Base-by-base conservation (phyloP, 805 yeast species). In the Ogataea nitratoaversa region DNA sequence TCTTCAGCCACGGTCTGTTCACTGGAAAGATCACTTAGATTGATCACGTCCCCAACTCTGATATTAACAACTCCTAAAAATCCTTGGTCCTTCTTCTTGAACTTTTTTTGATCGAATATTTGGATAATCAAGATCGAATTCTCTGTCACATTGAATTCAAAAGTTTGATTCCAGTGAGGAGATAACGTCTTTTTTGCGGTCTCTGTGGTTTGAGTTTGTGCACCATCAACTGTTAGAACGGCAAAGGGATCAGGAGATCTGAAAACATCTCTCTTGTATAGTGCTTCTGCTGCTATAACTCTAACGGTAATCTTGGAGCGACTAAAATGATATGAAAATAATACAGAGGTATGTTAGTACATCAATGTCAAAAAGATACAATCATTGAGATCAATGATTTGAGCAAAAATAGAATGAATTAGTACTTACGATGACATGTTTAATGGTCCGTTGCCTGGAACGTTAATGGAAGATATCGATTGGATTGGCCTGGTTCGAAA, bases 221-320 rank as follows among this genome's bases (percentile, higher is more conserved):
- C 81, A 4, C 98, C 98, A 63, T 93, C 99, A n/a, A 93, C 90
- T 11, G 98, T 91, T 47, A 93, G 70, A 27, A 93, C 98, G 2
- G 97, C 96, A 67, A 93, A 93, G 9, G 99, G 99, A 63, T 93
- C 99, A 2, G 99, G 99, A 47, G 90, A 85, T 42, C 95, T 79
- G 61, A 90, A 87, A 19, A 93, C 90, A 63, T 93, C 99, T 48
- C 99, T 76, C 66, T 93, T 93, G 65, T 87, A 88, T 42, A 93
- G 79, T 19, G 95, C 86, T 62, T 93, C 99, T 12, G 98, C 97
- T 13, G 97, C 98, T 32, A 93, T 91, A 30, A 93, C 76, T 57
- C 83, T 82, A 30, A 84, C 89, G 43, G 73, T 72, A 49, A 82
- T 73, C 46, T 57, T 57, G 2, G 62, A 52, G 32, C 63, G 54